phyloP scores from a whole-genome alignment of 2,329 filamentous ascomycete species.

The Ophiostoma pallidulum region DNA sequence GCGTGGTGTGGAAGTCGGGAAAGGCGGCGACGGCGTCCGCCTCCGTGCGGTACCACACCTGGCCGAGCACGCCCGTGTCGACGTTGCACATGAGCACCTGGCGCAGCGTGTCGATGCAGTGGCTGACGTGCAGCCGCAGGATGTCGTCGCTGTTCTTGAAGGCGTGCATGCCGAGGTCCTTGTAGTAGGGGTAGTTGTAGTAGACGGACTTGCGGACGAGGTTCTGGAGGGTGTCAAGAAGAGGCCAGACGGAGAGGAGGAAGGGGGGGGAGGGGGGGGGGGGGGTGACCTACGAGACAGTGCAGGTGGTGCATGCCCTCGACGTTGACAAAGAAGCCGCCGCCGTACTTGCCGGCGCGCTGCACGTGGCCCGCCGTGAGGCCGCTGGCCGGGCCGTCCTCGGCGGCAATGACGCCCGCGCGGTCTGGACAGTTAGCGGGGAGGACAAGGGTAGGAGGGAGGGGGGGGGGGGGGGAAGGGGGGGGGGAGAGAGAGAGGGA shows the following conservation, averaged over 20 bases:
- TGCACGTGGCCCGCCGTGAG: conserved; percentile 46
- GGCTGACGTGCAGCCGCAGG: conserved; percentile 46
- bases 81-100: conserved; percentile 55
- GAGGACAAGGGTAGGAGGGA: background rate
- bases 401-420: conserved; percentile 37
- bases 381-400: conserved; percentile 41
- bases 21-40: conserved; percentile 33
- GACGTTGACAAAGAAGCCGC: conserved; percentile 49
- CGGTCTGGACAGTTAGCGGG: conserved; percentile 26
- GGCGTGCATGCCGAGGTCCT: conserved; percentile 36
- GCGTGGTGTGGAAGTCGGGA: conserved; percentile 53
- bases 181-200: conserved; percentile 53
- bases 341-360: conserved; percentile 44
- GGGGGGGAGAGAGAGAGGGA: conserved; percentile 17
- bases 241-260: too few relatives aligned
- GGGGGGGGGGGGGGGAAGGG: conserved; percentile 26
- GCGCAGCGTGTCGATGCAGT: conserved; percentile 52
- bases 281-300: too few relatives aligned
- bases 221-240: too few relatives aligned
- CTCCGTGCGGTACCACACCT: conserved; percentile 52
- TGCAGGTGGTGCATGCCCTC: conserved; percentile 49
- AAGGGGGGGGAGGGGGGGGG: too few relatives aligned
- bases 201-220: conserved; percentile 48
- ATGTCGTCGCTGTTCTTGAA: conserved; percentile 48
- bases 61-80: conserved; percentile 50